phyloP scores from a whole-genome alignment of 2,329 filamentous ascomycete species.

The Verticillium longisporum region DNA sequence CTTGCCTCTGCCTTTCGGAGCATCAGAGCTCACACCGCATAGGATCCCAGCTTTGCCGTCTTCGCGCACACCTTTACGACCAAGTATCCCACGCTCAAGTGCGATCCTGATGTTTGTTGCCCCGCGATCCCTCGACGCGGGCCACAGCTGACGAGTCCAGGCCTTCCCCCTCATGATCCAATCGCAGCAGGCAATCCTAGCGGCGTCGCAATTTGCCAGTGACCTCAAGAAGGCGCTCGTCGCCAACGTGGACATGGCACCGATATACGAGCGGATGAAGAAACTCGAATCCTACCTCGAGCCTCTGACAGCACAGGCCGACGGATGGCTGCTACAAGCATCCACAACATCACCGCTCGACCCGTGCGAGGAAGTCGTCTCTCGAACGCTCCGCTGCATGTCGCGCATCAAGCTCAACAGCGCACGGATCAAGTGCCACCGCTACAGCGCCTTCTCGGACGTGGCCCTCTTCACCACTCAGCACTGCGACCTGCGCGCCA shows the following conservation, averaged over 20 bases:
- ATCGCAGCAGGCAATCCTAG: constrained; percentile 39
- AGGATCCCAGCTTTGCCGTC: constrained; percentile 35
- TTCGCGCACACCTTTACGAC: constrained; percentile 38
- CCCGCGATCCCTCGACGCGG: not conserved
- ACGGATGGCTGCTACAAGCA: constrained; percentile 25
- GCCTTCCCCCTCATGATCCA: constrained; percentile 36
- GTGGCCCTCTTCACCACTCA: constrained; percentile 39
- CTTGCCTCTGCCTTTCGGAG: not conserved
- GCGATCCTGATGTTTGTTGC: constrained; percentile 26
- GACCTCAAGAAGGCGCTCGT: constrained; percentile 36
- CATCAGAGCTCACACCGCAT: constrained; percentile 3
- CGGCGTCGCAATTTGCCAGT: constrained; percentile 39
- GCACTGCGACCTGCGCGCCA: constrained; percentile 39
- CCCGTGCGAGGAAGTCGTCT: constrained; percentile 30
- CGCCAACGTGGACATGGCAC: constrained; percentile 26
- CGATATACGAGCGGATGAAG: constrained; percentile 31
- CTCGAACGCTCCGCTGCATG: constrained; percentile 36
- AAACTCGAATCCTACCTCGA: constrained; percentile 31
- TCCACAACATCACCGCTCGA: constrained; percentile 27
- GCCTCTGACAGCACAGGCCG: constrained; percentile 27
- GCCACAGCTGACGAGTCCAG: constrained; percentile 15
- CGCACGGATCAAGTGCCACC: constrained; percentile 43
- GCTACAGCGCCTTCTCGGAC: constrained; percentile 44
- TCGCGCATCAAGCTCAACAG: constrained; percentile 44
- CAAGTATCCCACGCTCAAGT: constrained; percentile 29